Base-by-base conservation (phyloP, 495 filamentous ascomycete species). In the Penicillium herquei region DNA sequence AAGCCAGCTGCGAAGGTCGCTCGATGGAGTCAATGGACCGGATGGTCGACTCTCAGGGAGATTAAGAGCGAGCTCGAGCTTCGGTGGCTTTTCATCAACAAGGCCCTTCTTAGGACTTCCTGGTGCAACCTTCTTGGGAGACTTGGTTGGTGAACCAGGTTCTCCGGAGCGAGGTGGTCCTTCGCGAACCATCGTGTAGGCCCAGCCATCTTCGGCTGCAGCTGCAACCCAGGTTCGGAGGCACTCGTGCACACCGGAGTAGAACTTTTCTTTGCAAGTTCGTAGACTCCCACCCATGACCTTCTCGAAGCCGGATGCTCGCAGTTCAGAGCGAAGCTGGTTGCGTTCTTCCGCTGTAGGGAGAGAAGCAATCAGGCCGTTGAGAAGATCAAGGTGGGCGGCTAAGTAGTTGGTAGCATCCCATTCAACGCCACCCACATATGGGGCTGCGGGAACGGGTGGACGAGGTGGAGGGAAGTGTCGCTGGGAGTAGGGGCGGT, bases 361-460 rank as follows among this genome's bases (percentile, higher is more conserved):
- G 6, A 94, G 78, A 49, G 84, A 91, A n/a, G 94, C 90, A 58
- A 98, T 72, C 53, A 98, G 81, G 33, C 88, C 94, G 68, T 98
- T 98, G 41, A 98, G 63, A 13, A 98, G 84, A 72, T 98, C 95
- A 10, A 98, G 77, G 64, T 98, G 95, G 6, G 87, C 85, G 32
- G 92, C 90, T 13, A 98, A 78, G 63, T 98, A 98, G 71, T 93
- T 96, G 9, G 94, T 97, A 9, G 94, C 92, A 68, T 98, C 94
- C 95, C 95, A 98, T 74, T 98, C 94, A 11, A 98, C 94, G 46
- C 95, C 94, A 39, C 94, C 95, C 44, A 98, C 91, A 69, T 98
- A 97, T 8, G 94, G 95, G 14, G 93, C 93, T 17, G 95, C 92
- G 11, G 94, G 91, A 6, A 97, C 90, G 0, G 93, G 94, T 6